phyloP scores from a whole-genome alignment of 345 rosid genomes.

The Carallia pectinifolia region DNA sequence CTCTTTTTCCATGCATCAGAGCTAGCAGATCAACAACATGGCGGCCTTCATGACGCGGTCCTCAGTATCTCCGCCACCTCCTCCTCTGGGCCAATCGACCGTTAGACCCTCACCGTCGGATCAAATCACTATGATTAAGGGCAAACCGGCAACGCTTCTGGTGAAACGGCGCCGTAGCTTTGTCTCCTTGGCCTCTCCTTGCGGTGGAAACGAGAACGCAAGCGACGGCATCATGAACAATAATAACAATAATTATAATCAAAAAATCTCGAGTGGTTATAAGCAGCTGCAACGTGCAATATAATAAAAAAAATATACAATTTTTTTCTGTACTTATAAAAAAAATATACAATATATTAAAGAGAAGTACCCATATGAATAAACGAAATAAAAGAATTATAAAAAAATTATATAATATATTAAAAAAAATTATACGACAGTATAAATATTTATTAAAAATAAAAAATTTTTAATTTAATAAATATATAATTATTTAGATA shows the following conservation, averaged over 20 bases:
- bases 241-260: conserved; percentile 12
- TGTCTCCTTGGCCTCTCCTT: conserved; percentile 30
- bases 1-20: background rate
- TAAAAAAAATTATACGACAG: too few relatives aligned
- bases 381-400: too few relatives aligned
- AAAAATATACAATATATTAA: too few relatives aligned
- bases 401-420: too few relatives aligned
- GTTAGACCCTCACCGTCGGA: conserved; percentile 25
- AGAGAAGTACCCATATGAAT: too few relatives aligned
- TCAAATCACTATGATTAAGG: conserved; percentile 9
- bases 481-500: too few relatives aligned
- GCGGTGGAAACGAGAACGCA: conserved; percentile 22
- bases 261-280: too few relatives aligned
- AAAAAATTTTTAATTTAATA: too few relatives aligned
- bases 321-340: too few relatives aligned
- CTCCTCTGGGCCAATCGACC: conserved; percentile 28
- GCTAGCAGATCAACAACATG: conserved; percentile 25
- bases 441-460: too few relatives aligned
- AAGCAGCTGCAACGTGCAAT: too few relatives aligned
- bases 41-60: conserved; percentile 42
- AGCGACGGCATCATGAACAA: conserved; percentile 13
- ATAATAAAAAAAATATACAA: too few relatives aligned
- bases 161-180: conserved; percentile 25
- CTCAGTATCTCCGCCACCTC: conserved; percentile 22
- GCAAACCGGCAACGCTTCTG: conserved; percentile 13